phyloP scores from a whole-genome alignment of 2,329 filamentous ascomycete genomes.

The Uncinocarpus reesii region DNA sequence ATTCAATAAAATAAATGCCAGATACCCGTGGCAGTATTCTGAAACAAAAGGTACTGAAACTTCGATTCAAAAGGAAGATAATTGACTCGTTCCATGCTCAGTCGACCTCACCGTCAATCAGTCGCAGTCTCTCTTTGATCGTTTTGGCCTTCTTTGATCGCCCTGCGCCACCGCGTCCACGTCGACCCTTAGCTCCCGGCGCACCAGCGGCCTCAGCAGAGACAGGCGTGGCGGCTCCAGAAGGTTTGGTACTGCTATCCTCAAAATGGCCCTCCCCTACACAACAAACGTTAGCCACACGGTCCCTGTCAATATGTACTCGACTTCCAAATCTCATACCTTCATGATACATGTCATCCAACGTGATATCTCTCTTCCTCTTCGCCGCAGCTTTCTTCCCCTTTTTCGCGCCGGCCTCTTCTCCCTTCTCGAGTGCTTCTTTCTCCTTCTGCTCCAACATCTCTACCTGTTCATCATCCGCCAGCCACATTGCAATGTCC shows the following conservation, averaged over 20 bases:
- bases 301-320: not conserved
- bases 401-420: conserved; percentile 40
- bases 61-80: not conserved
- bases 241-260: conserved; percentile 67
- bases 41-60: too few relatives aligned
- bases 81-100: conserved; percentile 8
- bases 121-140: conserved; percentile 38
- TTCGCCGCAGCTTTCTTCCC: conserved; percentile 52
- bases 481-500: conserved; percentile 97
- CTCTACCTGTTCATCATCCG: conserved; percentile 91
- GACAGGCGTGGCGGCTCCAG: conserved; percentile 74
- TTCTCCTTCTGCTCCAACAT: conserved; percentile 88
- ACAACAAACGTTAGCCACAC: conserved; percentile 7
- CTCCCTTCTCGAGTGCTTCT: conserved; percentile 61
- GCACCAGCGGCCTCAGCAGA: conserved; percentile 33
- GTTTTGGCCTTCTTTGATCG: conserved; percentile 53
- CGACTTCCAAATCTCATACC: too few relatives aligned
- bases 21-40: too few relatives aligned
- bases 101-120: conserved; percentile 17
- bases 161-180: conserved; percentile 46
- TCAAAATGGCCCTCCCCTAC: conserved; percentile 94
- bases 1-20: too few relatives aligned
- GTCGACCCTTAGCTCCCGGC: conserved; percentile 44
- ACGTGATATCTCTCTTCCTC: conserved; percentile 49
- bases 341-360: conserved; percentile 99